A percentile compares a stretch with the other conserved stretches of the same genome.
Conservation (phyloP, 169 alveolate genomes). For the Plasmodium berghei region DNA sequence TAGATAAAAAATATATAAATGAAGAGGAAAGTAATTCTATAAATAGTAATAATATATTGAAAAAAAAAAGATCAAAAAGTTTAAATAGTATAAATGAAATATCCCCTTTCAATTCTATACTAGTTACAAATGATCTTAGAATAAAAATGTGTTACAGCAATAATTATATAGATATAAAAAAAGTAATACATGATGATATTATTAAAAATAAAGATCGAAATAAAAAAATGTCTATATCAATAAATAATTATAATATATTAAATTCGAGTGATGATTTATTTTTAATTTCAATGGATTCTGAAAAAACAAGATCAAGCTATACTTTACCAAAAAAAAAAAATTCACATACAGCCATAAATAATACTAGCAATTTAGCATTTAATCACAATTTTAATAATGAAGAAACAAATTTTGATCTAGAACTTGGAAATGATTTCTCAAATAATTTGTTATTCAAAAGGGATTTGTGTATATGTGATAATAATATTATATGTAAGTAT, state of each 20-base stretch:
- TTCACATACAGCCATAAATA: neutral
- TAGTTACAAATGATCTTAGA: conserved; percentile 48
- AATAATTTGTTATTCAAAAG: neutral
- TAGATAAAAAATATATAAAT: too few species aligned
- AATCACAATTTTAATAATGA: neutral
- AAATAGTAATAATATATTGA: neutral
- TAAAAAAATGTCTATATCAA: neutral
- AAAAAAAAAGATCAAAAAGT: conserved; percentile 43
- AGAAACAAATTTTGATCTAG: neutral
- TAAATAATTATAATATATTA: neutral
- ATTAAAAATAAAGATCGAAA: neutral
- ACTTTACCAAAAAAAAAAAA: conserved; percentile 3
- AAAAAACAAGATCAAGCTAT: conserved; percentile 24
- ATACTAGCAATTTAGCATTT: neutral
- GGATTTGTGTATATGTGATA: too few species aligned
- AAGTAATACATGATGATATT: neutral
- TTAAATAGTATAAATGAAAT: conserved; percentile 11
- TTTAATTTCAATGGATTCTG: conserved; percentile 58
- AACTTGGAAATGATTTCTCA: neutral
- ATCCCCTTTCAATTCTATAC: conserved; percentile 2
- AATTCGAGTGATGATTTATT: conserved; percentile 50
- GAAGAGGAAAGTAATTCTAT: too few species aligned
- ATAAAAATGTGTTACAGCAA: conserved; percentile 55
- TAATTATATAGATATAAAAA: conserved; percentile 33
- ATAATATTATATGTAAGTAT: too few species aligned